Base-by-base conservation (phyloP, 2,329 filamentous ascomycete genomes). In the Fusarium sp. region DNA sequence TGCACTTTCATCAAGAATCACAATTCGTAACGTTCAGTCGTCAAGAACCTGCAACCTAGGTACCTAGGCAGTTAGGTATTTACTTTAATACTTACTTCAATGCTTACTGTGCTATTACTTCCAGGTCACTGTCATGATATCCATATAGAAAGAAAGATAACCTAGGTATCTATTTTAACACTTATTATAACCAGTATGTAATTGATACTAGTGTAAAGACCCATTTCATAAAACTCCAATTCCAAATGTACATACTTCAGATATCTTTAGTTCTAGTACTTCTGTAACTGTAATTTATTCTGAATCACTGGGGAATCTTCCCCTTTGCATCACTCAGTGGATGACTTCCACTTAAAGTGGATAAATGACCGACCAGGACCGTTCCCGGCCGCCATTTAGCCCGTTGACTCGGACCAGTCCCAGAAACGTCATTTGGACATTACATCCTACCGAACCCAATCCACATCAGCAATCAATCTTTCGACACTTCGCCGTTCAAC, bases 351-450 rank as follows among this genome's bases (percentile, higher is more conserved):
- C 10, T 12, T 20, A 27, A 27, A 52, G 22, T 45, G 43, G 34
- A 25, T 43, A 25, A 24, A 22, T 43, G n/a, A 40, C 22, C n/a
- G 30, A 25, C 30, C 32, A 49, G 12, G 24, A 46, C 24, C 25
- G 22, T 24, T 52, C 24, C 25, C 49, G 49, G 32, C 49, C 32
- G 32, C 32, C 49, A 62, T 60, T 71, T 69, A 66, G 62, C 66
- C 65, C 53, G 51, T 63, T 25, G 49, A 64, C 61, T 62, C 70
- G 65, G 65, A 66, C 56, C 34, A 58, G 64, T 44, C 43, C 29
- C 22, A 13, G 30, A 75, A 71, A 75, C 74, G 74, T 75, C 73
- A 75, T 75, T 74, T 67, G 45, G 49, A 65, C 68, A 48, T 53
- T 46, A 43, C 60, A 63, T 57, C 67, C 30, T 51, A 30, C 62